Evolutionary conservation across 2,329 filamentous ascomycete species (phyloP), one percentile per base, ranked within the genome.

Genomic region (Lachnellula arida): DNA sequence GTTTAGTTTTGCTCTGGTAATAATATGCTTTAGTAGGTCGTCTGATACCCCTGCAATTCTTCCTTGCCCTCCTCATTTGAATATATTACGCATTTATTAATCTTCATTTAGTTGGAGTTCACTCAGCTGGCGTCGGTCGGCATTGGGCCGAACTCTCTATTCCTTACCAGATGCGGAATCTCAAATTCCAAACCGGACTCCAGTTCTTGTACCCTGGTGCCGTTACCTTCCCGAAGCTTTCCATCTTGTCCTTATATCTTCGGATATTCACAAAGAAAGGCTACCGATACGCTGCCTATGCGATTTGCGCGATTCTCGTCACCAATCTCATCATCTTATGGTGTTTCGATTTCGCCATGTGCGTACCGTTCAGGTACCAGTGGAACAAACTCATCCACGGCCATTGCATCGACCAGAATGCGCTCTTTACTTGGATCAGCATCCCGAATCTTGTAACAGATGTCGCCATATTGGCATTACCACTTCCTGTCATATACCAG

Each of bases 171-270:
- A 42, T 46, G 6, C 14, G 14, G 12, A 40, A 46, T 12, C 47
- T 55, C 11, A 55, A 55, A 42, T 28, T 49, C 8, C 23, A 43
- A 46, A 17, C 51, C 7, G 48, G 17, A 17, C 12, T 44, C 4
- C 14, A 35, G 17, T 32, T 51, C 19, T 14, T 46, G 4, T 49
- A 51, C 19, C n/a, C 32, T 11, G 17, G 49, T 5, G 49, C 49
- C 14, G 39, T 53, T 19, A 19, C 35, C 2, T 46, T 53, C 8
- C 49, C 54, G 8, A 56, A 44, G 28, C 28, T 56, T 3, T 43
- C 49, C 14, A 56, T 56, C 9, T 9, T 52, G 15, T 46, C 40
- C 32, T 23, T 56, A 15, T 56, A 56, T 49, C 50, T 53, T 22
- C 54, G 54, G 25, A 44, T 56, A 37, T 56, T 56, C 35, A 15